Conservation (phyloP, 306 rosid genomes). For the Prunus davidiana region DNA sequence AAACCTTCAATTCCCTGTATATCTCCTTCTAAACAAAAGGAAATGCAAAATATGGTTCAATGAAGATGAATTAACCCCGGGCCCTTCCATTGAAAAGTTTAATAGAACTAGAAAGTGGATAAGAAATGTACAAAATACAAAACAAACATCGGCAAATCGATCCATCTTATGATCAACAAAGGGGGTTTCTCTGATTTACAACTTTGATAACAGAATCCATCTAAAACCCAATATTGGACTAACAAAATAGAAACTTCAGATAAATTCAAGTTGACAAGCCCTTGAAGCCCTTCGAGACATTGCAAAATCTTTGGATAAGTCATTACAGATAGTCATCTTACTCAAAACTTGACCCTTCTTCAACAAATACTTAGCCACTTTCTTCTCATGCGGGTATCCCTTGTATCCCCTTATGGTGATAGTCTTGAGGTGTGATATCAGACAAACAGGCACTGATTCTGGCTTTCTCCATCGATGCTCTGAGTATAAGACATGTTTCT, state of each 20-base stretch:
- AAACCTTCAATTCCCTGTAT: too few species aligned
- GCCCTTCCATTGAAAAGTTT: background rate
- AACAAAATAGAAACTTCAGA: background rate
- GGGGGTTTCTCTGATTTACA: background rate
- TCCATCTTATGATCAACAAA: background rate
- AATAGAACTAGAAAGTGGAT: background rate
- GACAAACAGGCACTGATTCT: background rate
- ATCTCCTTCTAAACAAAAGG: too few species aligned
- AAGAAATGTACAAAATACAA: background rate
- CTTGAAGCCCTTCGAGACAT: background rate
- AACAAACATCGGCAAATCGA: background rate
- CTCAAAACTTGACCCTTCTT: background rate
- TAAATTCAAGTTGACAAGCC: background rate
- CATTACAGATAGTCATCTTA: background rate
- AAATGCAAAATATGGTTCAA: too few species aligned
- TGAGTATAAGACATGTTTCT: background rate
- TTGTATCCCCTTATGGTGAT: background rate
- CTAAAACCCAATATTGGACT: background rate
- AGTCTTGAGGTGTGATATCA: background rate
- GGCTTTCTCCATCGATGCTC: background rate
- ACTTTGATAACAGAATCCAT: background rate
- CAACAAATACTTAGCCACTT: background rate
- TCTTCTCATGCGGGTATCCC: background rate
- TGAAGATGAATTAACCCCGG: too few species aligned
- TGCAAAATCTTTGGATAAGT: background rate